Evolutionary conservation across 176 grass and related monocot genomes (phyloP).

Genomic region (Zizania latifolia): DNA sequence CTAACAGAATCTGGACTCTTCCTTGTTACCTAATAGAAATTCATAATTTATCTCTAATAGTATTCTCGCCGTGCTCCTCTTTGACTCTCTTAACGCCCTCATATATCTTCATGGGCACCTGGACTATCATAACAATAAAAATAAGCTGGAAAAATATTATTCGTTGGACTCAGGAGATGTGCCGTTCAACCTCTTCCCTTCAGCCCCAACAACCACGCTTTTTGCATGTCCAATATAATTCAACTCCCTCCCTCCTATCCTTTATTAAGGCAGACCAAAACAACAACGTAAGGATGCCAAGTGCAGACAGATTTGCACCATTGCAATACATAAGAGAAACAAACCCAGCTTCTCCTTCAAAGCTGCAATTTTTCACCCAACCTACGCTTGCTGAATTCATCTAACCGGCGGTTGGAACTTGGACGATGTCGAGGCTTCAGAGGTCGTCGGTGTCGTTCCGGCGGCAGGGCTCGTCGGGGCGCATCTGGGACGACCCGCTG

Average conservation of each 20-base stretch:
- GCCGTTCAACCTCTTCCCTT: slow-evolving; percentile 21
- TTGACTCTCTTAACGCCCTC: too few relatives aligned
- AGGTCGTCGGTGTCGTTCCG: slow-evolving; percentile 60
- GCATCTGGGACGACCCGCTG: slow-evolving; percentile 44
- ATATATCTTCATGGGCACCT: too few relatives aligned
- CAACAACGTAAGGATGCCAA: slow-evolving; percentile 10
- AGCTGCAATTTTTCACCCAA: background rate
- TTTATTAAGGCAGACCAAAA: slow-evolving; percentile 16
- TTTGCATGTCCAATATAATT: slow-evolving; percentile 13
- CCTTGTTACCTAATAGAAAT: too few relatives aligned
- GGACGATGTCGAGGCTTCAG: slow-evolving; percentile 41
- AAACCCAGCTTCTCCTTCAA: too few relatives aligned
- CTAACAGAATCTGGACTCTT: too few relatives aligned
- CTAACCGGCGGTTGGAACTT: too few relatives aligned
- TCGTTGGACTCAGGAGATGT: background rate
- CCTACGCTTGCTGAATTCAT: background rate
- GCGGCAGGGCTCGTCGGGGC: slow-evolving; percentile 57
- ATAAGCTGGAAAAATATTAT: too few relatives aligned
- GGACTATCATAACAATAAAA: too few relatives aligned
- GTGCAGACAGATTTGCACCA: background rate
- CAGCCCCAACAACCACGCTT: background rate
- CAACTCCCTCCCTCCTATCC: slow-evolving; percentile 18
- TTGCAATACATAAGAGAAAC: background rate
- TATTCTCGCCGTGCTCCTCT: too few relatives aligned
- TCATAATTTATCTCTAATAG: too few relatives aligned